Evolutionary conservation across 306 rosid genomes (phyloP), one percentile per base, ranked within the genome.

Genomic region (Inga laurina): DNA sequence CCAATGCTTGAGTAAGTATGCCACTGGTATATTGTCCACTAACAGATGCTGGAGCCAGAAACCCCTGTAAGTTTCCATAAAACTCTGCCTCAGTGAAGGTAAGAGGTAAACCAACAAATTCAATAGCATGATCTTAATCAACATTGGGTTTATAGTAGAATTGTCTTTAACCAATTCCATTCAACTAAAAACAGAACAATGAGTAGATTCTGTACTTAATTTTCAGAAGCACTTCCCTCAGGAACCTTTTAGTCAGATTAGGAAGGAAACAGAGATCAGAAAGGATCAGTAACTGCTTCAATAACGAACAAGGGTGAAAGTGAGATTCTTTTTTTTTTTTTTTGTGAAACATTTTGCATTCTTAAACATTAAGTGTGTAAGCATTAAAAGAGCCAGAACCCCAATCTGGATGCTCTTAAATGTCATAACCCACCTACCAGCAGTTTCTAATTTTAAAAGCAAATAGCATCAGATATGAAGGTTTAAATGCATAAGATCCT

Each of bases 401-500:
- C 66, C 59, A 82, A 80, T 77, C 76, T 54, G 80, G 79, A 85
- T 82, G 81, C 66, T 66, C 75, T 77, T 73, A 73, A 62, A 57
- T 41, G 76, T 76, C 79, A 85, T 69, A 83, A 37, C 86, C 84
- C 69, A 88, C 75, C 91, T 9, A 68, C 84, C 48, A 76, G 79
- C 65, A 79, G 81, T 78, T 79, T 81, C 77, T 77, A 51, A 69
- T 59, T 84, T 88, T 85, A 73, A 77, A 83, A 67, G 84, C 79
- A 80, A 80, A 59, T 41, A 75, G 72, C 80, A 79, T 57, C 68
- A 70, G 10, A 76, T 76, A 79, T 82, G n/a, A 76, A 65, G 80
- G 76, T 72, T 44, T 70, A 78, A 69, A 75, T 73, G 79, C 85
- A 74, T 39, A 19, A 67, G 24, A 67, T 21, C 62, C 21, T 7